Base-by-base conservation (phyloP, 495 filamentous ascomycete species). In the Podospora sp. region DNA sequence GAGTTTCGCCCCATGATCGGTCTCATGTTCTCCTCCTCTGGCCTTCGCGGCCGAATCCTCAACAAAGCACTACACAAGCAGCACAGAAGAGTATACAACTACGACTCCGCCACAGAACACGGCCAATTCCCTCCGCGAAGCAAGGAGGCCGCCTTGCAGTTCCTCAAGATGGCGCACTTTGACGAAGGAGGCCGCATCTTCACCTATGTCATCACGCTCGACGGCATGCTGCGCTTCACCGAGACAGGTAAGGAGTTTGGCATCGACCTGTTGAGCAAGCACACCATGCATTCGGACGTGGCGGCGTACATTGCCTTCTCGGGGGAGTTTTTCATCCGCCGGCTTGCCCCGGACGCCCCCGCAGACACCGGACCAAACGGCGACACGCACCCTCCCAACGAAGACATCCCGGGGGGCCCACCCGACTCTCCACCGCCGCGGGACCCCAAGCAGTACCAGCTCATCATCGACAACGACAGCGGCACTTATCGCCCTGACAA, bases 221-320 rank as follows among this genome's bases (percentile, higher is more conserved):
- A 98, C 70, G 90, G 88, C 5, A 82, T 92, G 35, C 82, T 95
- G 70, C 89, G 92, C 24, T 98, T 97, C 77, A 97, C 94, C 0
- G 93, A 97, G 76, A 98, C 94, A 0, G 94, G 94, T 8, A 92
- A 94, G 66, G 93, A 97, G 73, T 97, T 97, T 64, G 92, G 93
- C 29, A 92, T 98, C 64, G 94, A 97, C 73, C 76, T 98, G 65
- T 78, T 98, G 64, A 91, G 87, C 71, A 98, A 98, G 75, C 94
- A 98, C 75, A 96, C 91, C 33, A 93, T 98, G 90, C 94, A 98
- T 73, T 93, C 90, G 73, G 89, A 97, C 77, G 93, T 96, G 4
- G 89, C 88, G 18, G 90, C 90, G 21, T 96, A 97, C 75, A 90
- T 98, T 65, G 93, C 93, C 2, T 97, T 89, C 75, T 90, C 90